Evolutionary conservation across 805 yeast genomes (phyloP), one percentile per base, ranked within the genome.

Genomic region (Suhomyces canberraensis): DNA sequence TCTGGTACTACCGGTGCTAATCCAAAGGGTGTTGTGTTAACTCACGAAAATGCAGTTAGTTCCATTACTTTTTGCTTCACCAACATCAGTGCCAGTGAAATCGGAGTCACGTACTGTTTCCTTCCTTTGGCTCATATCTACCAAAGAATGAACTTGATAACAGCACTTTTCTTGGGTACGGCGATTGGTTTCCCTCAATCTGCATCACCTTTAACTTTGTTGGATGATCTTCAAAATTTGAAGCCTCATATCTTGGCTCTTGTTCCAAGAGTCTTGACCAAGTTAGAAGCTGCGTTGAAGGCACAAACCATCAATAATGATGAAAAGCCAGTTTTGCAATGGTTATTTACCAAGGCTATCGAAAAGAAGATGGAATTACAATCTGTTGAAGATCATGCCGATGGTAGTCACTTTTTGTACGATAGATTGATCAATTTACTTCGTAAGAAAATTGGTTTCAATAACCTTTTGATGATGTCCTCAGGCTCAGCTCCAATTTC

Each of bases 21-120:
- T 37, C 87, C 91, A 43, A 85, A 84, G 64, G 91, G 91, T 50
- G 91, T 81, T 17, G 76, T 79, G 20, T 63, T 82, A 43, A 40
- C 53, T 13, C 61, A 56, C 28, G 35, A 35, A 11, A 46, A 41
- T 28, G 52, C 51, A 4, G 48, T 51, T 15, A 36, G 53, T 11
- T 53, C 49, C 14, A 41, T 45, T 7, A 42, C 44, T 4, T 40
- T 42, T 20, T 37, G 41, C 8, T 39, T 43, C 26, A 20, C 36
- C 5, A 29, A 28, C 27, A 31, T 39, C 8, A 36, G 38, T 11
- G 24, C 31, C 4, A 5, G 27, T 21, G 33, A 20, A 4, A 11
- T 17, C 8, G 34, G 35, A 4, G 28, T 34, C 9, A 22, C 36
- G 19, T 52, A 52, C 39, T 49, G 55, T 30, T 53, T 53, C 42